Evolutionary conservation across 768 basidiomycete species (phyloP), one percentile per base, ranked within the genome.

Genomic region (Artomyces pyxidatus): DNA sequence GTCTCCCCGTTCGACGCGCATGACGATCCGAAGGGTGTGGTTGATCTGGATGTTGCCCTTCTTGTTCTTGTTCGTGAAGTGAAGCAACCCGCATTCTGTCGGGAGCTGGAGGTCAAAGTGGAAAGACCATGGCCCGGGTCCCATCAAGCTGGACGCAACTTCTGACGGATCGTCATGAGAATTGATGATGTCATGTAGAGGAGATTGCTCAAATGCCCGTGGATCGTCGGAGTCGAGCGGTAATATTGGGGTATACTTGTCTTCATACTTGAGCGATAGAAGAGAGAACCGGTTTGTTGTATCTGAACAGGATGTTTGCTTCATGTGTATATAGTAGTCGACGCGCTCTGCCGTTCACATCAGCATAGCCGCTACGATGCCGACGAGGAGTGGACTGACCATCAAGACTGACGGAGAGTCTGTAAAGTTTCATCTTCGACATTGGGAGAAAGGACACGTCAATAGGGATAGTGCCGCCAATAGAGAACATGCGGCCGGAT

Each of bases 91-190:
- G 57, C 84, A 88, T 2, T 80, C 75, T 14, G 65, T 66, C 0
- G 94, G 93, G 2, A 97, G 71, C 38, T 74, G 73, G 38, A 97
- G 61, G 26, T 78, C 71, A 46, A 78, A 75, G 49, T 81, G 78
- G 51, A 98, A 76, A 8, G 74, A 72, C 94, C 94, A 98, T 11
- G 95, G 94, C 0, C 95, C 94, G 2, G 80, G 78, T 25, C 85
- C 85, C 81, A 83, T 83, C 52, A 78, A 66, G 38, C 60, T 71
- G 19, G 83, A 78, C 25, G 75, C 78, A 42, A 75, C 62, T 45
- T 84, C 80, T 0, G 76, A 77, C 25, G 75, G 58, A 56, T 81
- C 75, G 39, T 74, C 71, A 22, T 74, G 73, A 3, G 74, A 69
- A 4, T 65, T 46, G 19, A 78, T 60, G 19, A 85, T 60, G 7